Evolutionary conservation across 2,329 filamentous ascomycete species (phyloP).

Genomic region (Bisporella sp.): DNA sequence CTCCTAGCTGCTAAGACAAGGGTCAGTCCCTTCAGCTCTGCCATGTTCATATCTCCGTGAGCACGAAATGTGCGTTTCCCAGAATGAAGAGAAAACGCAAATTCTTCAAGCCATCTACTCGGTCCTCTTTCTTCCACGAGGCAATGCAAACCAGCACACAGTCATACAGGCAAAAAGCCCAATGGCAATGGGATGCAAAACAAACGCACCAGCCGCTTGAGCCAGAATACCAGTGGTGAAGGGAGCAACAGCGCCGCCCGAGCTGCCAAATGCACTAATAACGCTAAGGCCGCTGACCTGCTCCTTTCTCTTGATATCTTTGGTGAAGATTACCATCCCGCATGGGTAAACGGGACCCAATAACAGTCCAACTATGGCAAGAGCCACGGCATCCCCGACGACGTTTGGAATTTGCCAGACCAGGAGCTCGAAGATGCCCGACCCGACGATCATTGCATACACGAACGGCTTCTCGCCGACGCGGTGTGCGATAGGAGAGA

Average conservation of each 20-base stretch:
- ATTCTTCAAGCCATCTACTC: constrained; percentile 35
- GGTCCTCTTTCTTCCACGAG: constrained; percentile 48
- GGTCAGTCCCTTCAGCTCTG: too few species aligned
- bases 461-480: constrained; percentile 68
- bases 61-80: too few species aligned
- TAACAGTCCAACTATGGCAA: constrained; percentile 65
- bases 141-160: constrained; percentile 55
- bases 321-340: constrained; percentile 56
- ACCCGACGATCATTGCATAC: constrained; percentile 51
- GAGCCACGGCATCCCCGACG: constrained; percentile 60
- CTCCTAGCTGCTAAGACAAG: too few species aligned
- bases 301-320: constrained; percentile 49
- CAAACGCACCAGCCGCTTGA: constrained; percentile 38
- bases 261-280: constrained; percentile 62
- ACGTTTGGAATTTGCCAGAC: constrained; percentile 74
- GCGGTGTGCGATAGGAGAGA: constrained; percentile 58
- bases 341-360: constrained; percentile 78
- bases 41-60: too few species aligned
- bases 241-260: constrained; percentile 59
- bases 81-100: too few species aligned
- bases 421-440: constrained; percentile 63
- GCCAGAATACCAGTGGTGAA: constrained; percentile 42
- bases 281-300: constrained; percentile 59
- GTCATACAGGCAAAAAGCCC: constrained; percentile 59
- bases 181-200: constrained; percentile 53